Conservation (phyloP, 1,284 basidiomycete genomes). For the Ustilago nuda region DNA sequence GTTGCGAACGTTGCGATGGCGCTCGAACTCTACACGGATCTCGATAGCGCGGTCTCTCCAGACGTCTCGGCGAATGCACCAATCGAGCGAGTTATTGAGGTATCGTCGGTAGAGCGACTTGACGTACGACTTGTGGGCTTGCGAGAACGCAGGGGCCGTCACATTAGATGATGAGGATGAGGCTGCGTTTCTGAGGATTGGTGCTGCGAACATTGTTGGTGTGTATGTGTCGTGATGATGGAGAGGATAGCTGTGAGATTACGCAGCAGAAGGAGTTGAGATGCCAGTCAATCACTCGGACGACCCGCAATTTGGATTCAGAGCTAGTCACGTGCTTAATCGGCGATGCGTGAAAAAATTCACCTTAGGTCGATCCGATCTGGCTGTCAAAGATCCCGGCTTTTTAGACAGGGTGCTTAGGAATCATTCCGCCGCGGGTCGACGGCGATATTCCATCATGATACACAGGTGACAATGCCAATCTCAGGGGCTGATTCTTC, state of each 20-base stretch:
- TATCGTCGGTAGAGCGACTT: conserved; percentile 89
- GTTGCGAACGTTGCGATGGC: conserved; percentile 88
- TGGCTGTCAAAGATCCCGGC: background rate
- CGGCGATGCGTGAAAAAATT: conserved; percentile 1
- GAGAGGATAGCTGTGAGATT: background rate
- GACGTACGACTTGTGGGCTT: conserved; percentile 85
- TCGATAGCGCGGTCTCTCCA: conserved; percentile 85
- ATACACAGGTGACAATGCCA: no score
- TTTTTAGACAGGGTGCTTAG: no score
- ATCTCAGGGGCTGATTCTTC: no score
- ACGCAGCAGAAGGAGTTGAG: background rate
- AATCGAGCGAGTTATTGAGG: conserved; percentile 86
- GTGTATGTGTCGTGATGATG: background rate
- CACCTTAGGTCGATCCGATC: background rate
- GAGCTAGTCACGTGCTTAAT: conserved; percentile 4
- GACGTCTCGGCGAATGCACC: conserved; percentile 84
- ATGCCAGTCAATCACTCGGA: background rate
- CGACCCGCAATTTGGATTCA: conserved; percentile 11
- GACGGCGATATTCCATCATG: no score
- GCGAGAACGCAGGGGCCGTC: conserved; percentile 73
- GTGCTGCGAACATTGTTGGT: conserved; percentile 33
- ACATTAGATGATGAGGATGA: conserved; percentile 20
- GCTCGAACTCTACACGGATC: conserved; percentile 90
- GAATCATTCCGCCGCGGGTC: no score
- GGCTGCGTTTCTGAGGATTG: conserved; percentile 32